phyloP scores from a whole-genome alignment of 1,139 yeast genomes.

The Kazachstania sp. region DNA sequence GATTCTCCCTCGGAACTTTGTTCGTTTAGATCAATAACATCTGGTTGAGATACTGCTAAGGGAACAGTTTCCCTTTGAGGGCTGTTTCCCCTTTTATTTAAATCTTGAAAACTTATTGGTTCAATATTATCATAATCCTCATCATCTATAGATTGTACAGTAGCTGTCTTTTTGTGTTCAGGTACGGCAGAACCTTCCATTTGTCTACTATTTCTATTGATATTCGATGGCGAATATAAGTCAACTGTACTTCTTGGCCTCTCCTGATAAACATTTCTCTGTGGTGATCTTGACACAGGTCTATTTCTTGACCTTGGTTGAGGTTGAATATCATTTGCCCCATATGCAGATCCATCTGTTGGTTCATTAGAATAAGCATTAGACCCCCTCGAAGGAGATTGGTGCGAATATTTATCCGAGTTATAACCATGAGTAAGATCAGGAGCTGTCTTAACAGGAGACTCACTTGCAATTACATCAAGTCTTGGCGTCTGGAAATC shows the following conservation, averaged over 20 bases:
- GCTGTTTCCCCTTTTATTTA: background rate
- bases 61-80: background rate
- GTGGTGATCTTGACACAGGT: slow-evolving; percentile 2
- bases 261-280: background rate
- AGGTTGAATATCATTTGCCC: background rate
- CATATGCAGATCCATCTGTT: background rate
- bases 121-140: slow-evolving; percentile 1
- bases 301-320: background rate
- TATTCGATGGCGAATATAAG: background rate
- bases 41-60: background rate
- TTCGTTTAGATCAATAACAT: background rate
- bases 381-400: background rate
- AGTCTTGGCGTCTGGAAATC: slow-evolving; percentile 1
- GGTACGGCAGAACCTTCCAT: too few species aligned
- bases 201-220: background rate
- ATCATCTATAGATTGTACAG: background rate
- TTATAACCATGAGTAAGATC: background rate
- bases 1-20: background rate
- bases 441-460: background rate
- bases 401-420: background rate
- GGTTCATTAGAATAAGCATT: background rate
- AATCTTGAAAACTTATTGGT: slow-evolving; percentile 5
- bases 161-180: background rate
- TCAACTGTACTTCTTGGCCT: background rate
- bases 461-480: background rate